These are phyloP conservation scores for Nectriaceae sp. DNA, from an alignment of 2,329 filamentous ascomycete species.

Conservation along the genomic window DNA sequence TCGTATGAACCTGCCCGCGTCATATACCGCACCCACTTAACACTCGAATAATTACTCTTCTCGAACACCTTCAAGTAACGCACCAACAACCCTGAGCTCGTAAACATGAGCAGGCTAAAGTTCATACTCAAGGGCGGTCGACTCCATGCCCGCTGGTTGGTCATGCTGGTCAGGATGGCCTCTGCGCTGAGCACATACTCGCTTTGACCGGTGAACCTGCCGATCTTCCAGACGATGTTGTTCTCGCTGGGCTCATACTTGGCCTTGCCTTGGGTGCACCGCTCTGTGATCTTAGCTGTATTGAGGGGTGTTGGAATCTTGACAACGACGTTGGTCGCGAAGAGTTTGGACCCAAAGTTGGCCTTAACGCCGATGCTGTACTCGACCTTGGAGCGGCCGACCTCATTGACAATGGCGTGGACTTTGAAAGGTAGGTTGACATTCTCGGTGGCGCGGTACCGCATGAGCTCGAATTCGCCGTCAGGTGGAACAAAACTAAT, in stretches of 20 bases:
- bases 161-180: slow-evolving; percentile 93
- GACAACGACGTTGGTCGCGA: slow-evolving; percentile 93
- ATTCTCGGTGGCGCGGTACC: slow-evolving; percentile 96
- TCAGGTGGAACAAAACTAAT: slow-evolving; percentile 97
- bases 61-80: slow-evolving; percentile 98
- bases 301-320: slow-evolving; percentile 95
- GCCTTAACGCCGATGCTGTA: slow-evolving; percentile 97
- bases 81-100: slow-evolving; percentile 87
- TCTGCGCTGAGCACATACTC: slow-evolving; percentile 95
- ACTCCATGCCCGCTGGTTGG: slow-evolving; percentile 96
- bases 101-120: slow-evolving; percentile 98
- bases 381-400: slow-evolving; percentile 96
- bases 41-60: slow-evolving; percentile 97
- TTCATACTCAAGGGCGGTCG: slow-evolving; percentile 87
- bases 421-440: slow-evolving; percentile 99
- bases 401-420: slow-evolving; percentile 96
- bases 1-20: slow-evolving; percentile 97
- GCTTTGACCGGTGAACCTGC: slow-evolving; percentile 96
- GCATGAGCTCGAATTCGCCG: slow-evolving; percentile 98
- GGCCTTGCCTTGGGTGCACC: slow-evolving; percentile 93
- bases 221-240: slow-evolving; percentile 98
- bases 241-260: slow-evolving; percentile 99
- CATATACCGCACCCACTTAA: slow-evolving; percentile 99
- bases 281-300: slow-evolving; percentile 89
- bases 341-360: slow-evolving; percentile 94